These are phyloP conservation scores for Hyphopichia wangnamkhiaoensis DNA, from an alignment of 1,139 yeast genomes.

Conservation along the genomic window DNA sequence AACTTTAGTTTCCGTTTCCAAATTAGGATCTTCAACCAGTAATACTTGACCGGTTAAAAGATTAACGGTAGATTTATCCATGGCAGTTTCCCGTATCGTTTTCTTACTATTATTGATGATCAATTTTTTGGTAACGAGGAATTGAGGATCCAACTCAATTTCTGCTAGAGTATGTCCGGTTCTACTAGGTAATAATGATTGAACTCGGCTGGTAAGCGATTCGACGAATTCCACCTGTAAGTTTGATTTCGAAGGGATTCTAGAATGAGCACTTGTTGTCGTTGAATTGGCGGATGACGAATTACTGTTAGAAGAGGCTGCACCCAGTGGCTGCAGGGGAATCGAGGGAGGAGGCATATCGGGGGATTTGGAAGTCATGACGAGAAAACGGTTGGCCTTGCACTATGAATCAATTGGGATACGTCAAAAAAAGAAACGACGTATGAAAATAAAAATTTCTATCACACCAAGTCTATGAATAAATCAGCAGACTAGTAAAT, in stretches of 20 bases:
- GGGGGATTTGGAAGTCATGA: background rate
- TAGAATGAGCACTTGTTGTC: background rate
- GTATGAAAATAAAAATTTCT: too few species aligned
- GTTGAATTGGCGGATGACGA: background rate
- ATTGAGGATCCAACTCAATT: conserved; percentile 47
- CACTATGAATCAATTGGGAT: too few species aligned
- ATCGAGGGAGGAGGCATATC: background rate
- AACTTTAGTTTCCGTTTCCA: conserved; percentile 5
- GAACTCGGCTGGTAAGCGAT: conserved; percentile 28
- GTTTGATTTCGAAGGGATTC: conserved; percentile 3
- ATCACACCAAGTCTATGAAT: too few species aligned
- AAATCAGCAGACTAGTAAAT: too few species aligned
- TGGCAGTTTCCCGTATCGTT: conserved; percentile 4
- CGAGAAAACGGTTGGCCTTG: background rate
- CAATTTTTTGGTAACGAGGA: conserved; percentile 30
- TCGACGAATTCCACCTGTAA: conserved; percentile 18
- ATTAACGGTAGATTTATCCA: too few species aligned
- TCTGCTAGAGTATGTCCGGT: conserved; percentile 46
- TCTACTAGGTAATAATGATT: conserved; percentile 38
- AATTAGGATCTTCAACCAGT: background rate
- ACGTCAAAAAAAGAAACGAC: too few species aligned
- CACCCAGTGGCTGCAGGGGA: background rate
- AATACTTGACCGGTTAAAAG: too few species aligned
- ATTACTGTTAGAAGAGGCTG: background rate
- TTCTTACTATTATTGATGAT: conserved; percentile 23